Conservation (phyloP, 805 yeast genomes). For the Torulaspora indica region DNA sequence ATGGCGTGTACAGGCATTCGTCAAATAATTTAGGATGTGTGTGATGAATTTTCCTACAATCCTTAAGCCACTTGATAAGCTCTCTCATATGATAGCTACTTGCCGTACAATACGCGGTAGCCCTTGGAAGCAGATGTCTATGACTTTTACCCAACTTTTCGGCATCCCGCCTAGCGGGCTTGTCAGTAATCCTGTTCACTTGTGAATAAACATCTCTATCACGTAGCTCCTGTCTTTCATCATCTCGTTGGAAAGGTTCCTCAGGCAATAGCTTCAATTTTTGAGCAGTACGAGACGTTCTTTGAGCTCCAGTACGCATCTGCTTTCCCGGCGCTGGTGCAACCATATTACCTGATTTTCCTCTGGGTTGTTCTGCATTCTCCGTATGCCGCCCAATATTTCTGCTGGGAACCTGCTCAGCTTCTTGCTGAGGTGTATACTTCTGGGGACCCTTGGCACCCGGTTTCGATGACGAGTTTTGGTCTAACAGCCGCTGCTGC, state of each 20-base stretch:
- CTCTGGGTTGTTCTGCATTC: not conserved
- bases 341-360: not conserved
- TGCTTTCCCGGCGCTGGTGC: conserved; percentile 12
- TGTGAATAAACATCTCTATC: conserved; percentile 70
- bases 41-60: conserved; percentile 64
- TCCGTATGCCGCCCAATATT: not conserved
- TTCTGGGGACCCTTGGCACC: conserved; percentile 1
- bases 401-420: not conserved
- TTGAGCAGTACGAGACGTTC: conserved; percentile 70
- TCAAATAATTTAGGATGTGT: conserved; percentile 86
- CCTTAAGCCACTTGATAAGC: conserved; percentile 76
- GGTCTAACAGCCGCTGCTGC: conserved; percentile 5
- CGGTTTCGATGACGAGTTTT: not conserved
- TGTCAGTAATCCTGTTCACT: conserved; percentile 75
- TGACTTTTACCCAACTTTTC: conserved; percentile 77
- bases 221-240: conserved; percentile 13
- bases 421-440: conserved; percentile 1
- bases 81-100: conserved; percentile 89
- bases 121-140: conserved; percentile 81
- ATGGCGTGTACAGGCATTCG: conserved; percentile 92
- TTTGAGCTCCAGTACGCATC: conserved; percentile 50
- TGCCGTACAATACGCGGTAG: conserved; percentile 94
- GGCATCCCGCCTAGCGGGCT: conserved; percentile 89
- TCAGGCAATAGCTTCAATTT: conserved; percentile 69
- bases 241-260: conserved; percentile 39